Conservation (phyloP, 495 filamentous ascomycete genomes). For the Aspergillus ellipticus region DNA sequence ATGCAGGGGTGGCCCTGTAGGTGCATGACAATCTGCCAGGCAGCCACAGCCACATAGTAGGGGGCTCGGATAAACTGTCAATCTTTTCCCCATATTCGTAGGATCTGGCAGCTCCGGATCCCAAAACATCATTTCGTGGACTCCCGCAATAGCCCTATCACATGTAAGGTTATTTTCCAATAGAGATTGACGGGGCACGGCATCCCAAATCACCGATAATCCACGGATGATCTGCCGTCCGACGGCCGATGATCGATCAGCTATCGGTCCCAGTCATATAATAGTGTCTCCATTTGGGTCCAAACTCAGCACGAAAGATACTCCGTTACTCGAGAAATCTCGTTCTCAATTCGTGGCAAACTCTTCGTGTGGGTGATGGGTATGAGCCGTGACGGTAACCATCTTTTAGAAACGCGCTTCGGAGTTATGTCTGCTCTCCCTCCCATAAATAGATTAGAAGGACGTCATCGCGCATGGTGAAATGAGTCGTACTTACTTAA, state of each 20-base stretch:
- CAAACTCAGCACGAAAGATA: not conserved
- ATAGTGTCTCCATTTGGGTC: not conserved
- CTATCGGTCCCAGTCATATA: too few species aligned
- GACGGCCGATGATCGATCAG: not conserved
- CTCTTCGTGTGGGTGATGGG: not conserved
- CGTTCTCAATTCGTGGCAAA: not conserved
- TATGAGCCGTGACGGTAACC: not conserved
- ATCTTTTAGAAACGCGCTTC: not conserved
- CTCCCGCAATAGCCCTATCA: not conserved
- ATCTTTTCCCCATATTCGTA: too few species aligned
- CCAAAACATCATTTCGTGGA: not conserved
- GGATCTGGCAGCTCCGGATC: not conserved
- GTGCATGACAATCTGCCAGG: too few species aligned
- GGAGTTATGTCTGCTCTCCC: too few species aligned
- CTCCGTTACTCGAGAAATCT: not conserved
- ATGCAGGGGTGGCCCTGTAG: too few species aligned
- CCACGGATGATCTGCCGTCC: not conserved
- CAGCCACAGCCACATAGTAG: too few species aligned
- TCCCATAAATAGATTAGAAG: too few species aligned
- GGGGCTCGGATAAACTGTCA: too few species aligned
- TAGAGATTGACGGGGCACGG: not conserved
- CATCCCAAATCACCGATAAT: not conserved
- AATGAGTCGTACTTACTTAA: too few species aligned
- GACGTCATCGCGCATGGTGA: too few species aligned
- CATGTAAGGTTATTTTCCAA: not conserved